Evolutionary conservation across 495 filamentous ascomycete species (phyloP).

Genomic region (Hyaloscypha bicolor): DNA sequence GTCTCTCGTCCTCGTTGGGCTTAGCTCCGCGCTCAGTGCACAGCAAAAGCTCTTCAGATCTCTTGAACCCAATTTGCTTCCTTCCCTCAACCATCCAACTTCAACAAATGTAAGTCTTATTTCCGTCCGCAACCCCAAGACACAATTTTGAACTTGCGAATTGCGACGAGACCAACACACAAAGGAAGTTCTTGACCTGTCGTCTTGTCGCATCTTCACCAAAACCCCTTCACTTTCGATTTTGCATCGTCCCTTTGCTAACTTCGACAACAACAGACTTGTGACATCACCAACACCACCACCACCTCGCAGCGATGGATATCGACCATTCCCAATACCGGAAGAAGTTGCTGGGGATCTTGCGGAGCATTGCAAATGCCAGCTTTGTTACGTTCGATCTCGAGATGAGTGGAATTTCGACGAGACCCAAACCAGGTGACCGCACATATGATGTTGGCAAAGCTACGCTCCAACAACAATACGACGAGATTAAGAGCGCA

Average conservation of each 20-base stretch:
- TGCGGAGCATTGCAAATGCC: constrained; percentile 60
- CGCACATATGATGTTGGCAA: constrained; percentile 19
- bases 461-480: constrained; percentile 61
- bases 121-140: too few species aligned
- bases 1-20: too few species aligned
- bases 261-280: neutral
- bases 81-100: neutral
- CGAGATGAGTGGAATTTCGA: constrained; percentile 72
- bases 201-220: too few species aligned
- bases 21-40: too few species aligned
- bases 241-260: neutral
- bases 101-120: too few species aligned
- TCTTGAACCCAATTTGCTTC: neutral
- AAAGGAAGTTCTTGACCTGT: too few species aligned
- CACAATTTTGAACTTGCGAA: too few species aligned
- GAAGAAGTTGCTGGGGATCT: constrained; percentile 56
- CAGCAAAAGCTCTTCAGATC: neutral
- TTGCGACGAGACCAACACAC: too few species aligned
- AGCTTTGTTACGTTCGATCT: constrained; percentile 74
- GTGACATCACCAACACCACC: neutral
- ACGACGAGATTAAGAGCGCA: constrained; percentile 62
- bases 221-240: neutral
- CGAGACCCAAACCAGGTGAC: constrained; percentile 31
- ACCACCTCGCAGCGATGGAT: constrained; percentile 56
- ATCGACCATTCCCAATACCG: constrained; percentile 57